Conservation (phyloP, 1,139 yeast species). For the Taphrina wiesneri region DNA sequence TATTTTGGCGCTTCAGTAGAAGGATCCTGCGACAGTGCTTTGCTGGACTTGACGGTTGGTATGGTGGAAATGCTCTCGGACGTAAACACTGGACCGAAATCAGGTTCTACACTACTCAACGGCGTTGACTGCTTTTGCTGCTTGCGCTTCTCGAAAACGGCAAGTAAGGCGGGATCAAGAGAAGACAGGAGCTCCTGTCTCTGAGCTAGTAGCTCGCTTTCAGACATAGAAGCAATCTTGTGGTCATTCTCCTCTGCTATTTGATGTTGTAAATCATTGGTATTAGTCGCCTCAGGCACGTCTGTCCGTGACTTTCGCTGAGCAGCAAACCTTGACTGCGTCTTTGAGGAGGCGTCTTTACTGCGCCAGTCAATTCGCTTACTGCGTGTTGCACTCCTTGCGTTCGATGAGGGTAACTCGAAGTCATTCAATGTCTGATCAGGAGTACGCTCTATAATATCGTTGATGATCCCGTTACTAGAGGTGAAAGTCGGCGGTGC, state of each 20-base stretch:
- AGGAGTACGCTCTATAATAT: slow-evolving; percentile 1
- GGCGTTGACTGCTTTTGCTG: not conserved
- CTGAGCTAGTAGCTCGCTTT: not conserved
- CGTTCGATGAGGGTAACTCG: not conserved
- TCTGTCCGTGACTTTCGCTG: not conserved
- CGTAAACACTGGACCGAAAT: slow-evolving; percentile 5
- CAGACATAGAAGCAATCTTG: slow-evolving; percentile 7
- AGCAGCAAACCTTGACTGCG: not conserved
- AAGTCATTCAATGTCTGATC: not conserved
- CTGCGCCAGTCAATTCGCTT: slow-evolving; percentile 2
- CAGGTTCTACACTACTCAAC: not conserved
- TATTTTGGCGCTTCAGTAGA: not conserved
- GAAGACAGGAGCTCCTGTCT: not conserved
- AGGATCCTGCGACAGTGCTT: not conserved
- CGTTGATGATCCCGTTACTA: slow-evolving; percentile 2
- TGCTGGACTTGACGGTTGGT: not conserved
- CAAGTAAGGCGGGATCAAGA: slow-evolving; percentile 13
- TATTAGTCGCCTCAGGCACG: not conserved
- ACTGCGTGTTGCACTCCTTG: not conserved
- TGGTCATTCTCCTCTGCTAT: slow-evolving; percentile 20
- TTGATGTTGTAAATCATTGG: not conserved
- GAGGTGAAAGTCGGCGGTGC: not conserved
- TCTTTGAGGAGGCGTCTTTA: not conserved
- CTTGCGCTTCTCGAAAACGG: slow-evolving; percentile 6
- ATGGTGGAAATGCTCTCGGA: not conserved